Evolutionary conservation across 345 rosid genomes (phyloP), one percentile per base, ranked within the genome.

Genomic region (Populus alba): DNA sequence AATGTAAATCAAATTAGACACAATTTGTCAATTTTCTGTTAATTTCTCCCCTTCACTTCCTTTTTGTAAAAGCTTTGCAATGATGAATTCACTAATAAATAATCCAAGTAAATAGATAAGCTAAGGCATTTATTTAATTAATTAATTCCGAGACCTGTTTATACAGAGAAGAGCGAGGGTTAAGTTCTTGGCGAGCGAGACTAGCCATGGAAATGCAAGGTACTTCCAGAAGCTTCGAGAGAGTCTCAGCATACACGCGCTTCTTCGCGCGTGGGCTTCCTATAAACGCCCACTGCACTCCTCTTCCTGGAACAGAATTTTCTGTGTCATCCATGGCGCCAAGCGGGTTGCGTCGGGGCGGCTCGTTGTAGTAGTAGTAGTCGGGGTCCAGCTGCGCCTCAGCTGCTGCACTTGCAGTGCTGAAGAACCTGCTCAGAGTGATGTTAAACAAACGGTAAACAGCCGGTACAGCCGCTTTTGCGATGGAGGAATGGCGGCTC

Each of bases 241-340:
- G 79, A 22, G 45, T 79, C 39, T 71, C 80, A 11, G 80, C 83
- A 61, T 74, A 81, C 68, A 83, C 80, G 73, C 82, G 83, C 78
- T 68, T 81, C 76, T 81, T 86, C 31, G 82, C 59, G 77, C 73
- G 76, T 41, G 83, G 85, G 38, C 68, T 73, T 70, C 88, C 85
- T 1, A 86, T 81, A 68, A 86, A 79, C 68, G 80, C 81, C 86
- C 85, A 86, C 70, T 81, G 83, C 45, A 86, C 85, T 74, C 86
- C 86, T 49, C 82, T 81, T 20, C 51, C 33, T 5, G 81, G 69
- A 31, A 79, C 78, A 51, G 55, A 43, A 18, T 72, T 69, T 35
- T 71, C 77, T 43, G 80, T n/a, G 27, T 83, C 88, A 35, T 71
- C 31, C 76, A 74, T 15, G 27, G 83, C 25, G 47, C 20, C 25